Conservation (phyloP, 2,329 filamentous ascomycete species). For the Penicillium rolfsii region DNA sequence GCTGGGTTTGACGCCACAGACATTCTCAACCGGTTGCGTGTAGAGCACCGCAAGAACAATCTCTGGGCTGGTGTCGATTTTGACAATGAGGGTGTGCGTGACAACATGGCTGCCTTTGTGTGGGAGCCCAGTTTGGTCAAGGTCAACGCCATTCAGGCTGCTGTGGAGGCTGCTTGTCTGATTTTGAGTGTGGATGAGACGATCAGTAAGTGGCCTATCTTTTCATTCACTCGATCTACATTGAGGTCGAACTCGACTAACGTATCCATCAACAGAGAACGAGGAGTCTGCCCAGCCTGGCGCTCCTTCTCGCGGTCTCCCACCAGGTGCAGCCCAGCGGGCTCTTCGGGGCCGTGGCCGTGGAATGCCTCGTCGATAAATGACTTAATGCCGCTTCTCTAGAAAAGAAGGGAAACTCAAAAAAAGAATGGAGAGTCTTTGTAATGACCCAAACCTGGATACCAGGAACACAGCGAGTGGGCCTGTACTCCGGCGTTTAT, state of each 20-base stretch:
- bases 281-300: constrained; percentile 88
- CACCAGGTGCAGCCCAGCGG: constrained; percentile 83
- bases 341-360: constrained; percentile 83
- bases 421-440: constrained; percentile 14
- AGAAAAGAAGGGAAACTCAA: constrained; percentile 9
- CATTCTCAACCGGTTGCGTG: constrained; percentile 92
- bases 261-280: constrained; percentile 61
- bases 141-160: constrained; percentile 94
- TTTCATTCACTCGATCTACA: background rate
- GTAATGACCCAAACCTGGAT: constrained; percentile 15
- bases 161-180: constrained; percentile 91
- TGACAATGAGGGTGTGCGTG: constrained; percentile 82
- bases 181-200: constrained; percentile 98
- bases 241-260: constrained; percentile 22
- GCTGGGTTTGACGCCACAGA: constrained; percentile 98
- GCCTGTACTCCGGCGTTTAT: constrained; percentile 1
- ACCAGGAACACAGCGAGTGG: background rate
- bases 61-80: constrained; percentile 98
- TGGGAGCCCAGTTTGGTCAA: constrained; percentile 98
- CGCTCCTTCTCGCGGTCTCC: constrained; percentile 73
- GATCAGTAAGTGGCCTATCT: constrained; percentile 64
- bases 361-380: constrained; percentile 70
- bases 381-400: constrained; percentile 25
- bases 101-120: constrained; percentile 95
- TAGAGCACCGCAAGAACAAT: constrained; percentile 92